Evolutionary conservation across 495 filamentous ascomycete species (phyloP), one percentile per base, ranked within the genome.

Genomic region (Talaromyces trachyspermus): DNA sequence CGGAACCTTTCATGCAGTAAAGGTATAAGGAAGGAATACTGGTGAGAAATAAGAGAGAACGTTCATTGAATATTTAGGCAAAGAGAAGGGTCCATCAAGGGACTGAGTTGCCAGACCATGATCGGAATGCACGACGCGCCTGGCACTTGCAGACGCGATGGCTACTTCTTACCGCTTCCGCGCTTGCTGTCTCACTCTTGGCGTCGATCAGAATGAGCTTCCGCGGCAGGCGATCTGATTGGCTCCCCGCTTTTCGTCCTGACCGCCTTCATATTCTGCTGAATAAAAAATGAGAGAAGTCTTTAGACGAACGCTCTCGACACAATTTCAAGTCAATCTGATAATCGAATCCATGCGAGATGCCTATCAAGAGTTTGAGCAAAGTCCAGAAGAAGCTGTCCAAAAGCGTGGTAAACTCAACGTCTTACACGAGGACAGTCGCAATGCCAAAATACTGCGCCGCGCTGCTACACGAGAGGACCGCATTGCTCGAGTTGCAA

Each of bases 381-480:
- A 95, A 89, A 55, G 82, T 89, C 29, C 82, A 86, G 47, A 96
- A 95, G 69, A 79, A 87, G 49, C 86, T 95, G 40, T 62, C 78
- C 17, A 90, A 90, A 85, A 85, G 65, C 77, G 78, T 41, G 79
- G 77, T 12, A 71, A 71, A 12, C 71, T 84, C 41, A 76, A 78
- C 18, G 73, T 81, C 11, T 71, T 96, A 11, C 88, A 96, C 59
- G 82, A 88, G 57, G 85, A 86, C 61, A 92, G 86, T 57, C 75
- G 89, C 49, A 85, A 94, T 65, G 80, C 80, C 7, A 80, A 81
- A 53, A 77, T 82, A 36, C 64, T 96, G 47, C 84, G 86, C 56
- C 73, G 79, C 25, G 89, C 89, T 12, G 74, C 75, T 48, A 73
- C 78, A 33, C 74, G 89, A 58, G 85, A 89, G 52, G 85, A 90